These are phyloP conservation scores for Byssochlamys sp. DNA, from an alignment of 2,329 filamentous ascomycete genomes.

Conservation along the genomic window DNA sequence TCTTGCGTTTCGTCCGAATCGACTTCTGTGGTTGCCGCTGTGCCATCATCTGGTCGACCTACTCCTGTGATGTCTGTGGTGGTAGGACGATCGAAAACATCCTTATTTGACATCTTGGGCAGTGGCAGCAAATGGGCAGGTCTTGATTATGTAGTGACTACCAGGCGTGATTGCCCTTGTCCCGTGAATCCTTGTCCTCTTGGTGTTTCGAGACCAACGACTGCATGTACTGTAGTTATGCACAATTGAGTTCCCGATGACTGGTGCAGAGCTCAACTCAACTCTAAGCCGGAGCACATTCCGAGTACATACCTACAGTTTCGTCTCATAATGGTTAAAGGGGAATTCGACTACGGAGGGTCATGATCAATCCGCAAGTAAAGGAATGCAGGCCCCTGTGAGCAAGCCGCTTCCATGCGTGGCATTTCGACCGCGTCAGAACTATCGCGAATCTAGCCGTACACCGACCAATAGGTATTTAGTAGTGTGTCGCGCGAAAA, in stretches of 20 bases:
- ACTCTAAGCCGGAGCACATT: neutral
- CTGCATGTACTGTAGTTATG: neutral
- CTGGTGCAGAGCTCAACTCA: neutral
- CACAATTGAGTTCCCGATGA: neutral
- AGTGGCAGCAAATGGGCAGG: neutral
- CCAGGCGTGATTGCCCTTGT: neutral
- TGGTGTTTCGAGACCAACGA: neutral
- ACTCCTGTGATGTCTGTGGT: neutral
- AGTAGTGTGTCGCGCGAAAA: neutral
- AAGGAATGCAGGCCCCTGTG: neutral
- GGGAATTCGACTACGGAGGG: neutral
- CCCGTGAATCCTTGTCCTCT: neutral
- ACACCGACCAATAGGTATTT: neutral
- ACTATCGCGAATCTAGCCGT: neutral
- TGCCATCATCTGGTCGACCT: conserved; percentile 2
- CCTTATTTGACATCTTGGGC: neutral
- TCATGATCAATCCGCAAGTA: neutral
- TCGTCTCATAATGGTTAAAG: neutral
- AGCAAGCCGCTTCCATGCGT: neutral
- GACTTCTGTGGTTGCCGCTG: neutral
- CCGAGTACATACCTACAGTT: neutral
- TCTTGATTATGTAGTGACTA: neutral
- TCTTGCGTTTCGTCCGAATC: conserved; percentile 9
- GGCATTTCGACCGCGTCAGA: neutral
- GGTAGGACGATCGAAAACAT: neutral